Conservation (phyloP, 2,329 filamentous ascomycete genomes). For the Cercospora beticola region DNA sequence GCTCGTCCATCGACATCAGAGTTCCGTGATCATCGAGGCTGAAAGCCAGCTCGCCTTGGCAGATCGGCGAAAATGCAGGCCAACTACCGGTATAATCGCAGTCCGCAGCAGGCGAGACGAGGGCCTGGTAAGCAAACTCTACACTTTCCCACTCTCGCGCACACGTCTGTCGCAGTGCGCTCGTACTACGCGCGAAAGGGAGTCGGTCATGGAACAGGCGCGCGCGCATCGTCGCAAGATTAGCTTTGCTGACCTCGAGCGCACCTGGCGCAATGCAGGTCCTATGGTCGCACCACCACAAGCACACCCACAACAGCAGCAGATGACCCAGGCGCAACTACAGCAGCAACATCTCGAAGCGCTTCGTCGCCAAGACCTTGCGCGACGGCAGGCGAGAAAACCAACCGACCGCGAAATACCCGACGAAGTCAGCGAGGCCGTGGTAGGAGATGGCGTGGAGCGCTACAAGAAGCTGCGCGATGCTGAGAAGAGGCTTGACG, state of each 20-base stretch:
- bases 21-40: constrained; percentile 2
- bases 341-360: constrained; percentile 48
- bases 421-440: constrained; percentile 74
- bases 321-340: constrained; percentile 53
- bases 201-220: constrained; percentile 22
- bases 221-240: constrained; percentile 44
- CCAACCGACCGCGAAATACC: constrained; percentile 95
- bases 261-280: constrained; percentile 48
- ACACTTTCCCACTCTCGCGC: background rate
- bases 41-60: constrained; percentile 22
- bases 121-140: constrained; percentile 42
- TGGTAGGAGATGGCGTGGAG: constrained; percentile 77
- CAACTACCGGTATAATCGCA: constrained; percentile 44
- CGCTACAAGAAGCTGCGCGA: constrained; percentile 83
- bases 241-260: constrained; percentile 49
- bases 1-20: constrained; percentile 4
- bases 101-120: constrained; percentile 37
- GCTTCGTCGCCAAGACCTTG: constrained; percentile 51
- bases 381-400: constrained; percentile 78
- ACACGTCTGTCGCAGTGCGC: background rate
- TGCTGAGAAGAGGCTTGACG: constrained; percentile 83
- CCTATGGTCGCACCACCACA: constrained; percentile 42
- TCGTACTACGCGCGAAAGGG: background rate
- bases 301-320: constrained; percentile 35
- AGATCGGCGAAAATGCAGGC: constrained; percentile 42